phyloP scores from a whole-genome alignment of 192 early-diverging fungal species.

The Coemansia sp. region DNA sequence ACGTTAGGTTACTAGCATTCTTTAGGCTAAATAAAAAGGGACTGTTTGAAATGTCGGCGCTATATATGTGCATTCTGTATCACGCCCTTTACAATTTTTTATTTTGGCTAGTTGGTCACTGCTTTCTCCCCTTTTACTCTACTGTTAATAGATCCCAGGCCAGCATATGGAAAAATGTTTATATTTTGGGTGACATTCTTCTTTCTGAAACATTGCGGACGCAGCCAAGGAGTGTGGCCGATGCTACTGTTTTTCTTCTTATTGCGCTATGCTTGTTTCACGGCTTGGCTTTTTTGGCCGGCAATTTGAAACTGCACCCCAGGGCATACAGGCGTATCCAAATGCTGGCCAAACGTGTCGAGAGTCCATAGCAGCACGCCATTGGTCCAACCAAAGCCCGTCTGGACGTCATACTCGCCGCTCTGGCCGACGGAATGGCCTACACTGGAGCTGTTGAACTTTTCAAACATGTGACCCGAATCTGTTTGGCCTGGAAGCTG shows the following conservation, averaged over 20 bases:
- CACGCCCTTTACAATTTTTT: background rate
- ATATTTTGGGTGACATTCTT: no score
- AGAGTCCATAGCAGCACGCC: constrained; percentile 69
- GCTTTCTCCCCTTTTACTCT: background rate
- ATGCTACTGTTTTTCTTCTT: no score
- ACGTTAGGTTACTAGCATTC: constrained; percentile 8
- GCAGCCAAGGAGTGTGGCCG: no score
- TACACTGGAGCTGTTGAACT: constrained; percentile 61
- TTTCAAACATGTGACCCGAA: constrained; percentile 76
- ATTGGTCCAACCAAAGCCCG: constrained; percentile 81
- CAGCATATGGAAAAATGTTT: no score
- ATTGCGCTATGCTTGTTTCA: no score
- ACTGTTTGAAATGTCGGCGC: background rate
- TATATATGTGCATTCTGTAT: constrained; percentile 4
- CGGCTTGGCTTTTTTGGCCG: no score
- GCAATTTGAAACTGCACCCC: constrained; percentile 3
- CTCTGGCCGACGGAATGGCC: constrained; percentile 61
- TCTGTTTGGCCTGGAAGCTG: constrained; percentile 51
- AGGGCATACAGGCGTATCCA: constrained; percentile 30
- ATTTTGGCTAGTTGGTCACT: background rate
- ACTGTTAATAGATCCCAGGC: no score
- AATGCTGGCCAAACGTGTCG: constrained; percentile 44
- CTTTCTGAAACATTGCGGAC: no score
- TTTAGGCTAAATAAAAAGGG: constrained; percentile 8
- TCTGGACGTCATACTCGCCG: constrained; percentile 72